phyloP scores from a whole-genome alignment of 108 stramenopile genomes.

The Pelagomonas calceolata region DNA sequence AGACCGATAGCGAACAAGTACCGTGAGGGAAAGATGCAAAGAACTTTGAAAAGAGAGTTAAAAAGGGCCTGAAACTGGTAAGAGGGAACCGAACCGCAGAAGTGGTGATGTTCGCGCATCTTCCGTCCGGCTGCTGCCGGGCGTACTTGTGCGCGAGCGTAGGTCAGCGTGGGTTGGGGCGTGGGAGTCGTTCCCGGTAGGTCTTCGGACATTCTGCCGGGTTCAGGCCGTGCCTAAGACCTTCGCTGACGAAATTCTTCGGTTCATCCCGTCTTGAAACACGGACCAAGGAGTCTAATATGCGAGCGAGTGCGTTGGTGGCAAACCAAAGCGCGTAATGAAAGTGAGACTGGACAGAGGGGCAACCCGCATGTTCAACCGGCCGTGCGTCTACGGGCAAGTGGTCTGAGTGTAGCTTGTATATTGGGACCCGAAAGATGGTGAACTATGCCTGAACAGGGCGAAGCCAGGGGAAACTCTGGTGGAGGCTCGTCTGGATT shows the following conservation, averaged over 20 bases:
- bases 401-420: conserved; percentile 26
- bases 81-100: conserved; percentile 43
- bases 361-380: conserved; percentile 26
- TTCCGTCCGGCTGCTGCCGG: conserved; percentile 1
- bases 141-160: conserved; percentile 18
- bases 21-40: conserved; percentile 43
- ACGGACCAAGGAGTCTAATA: conserved; percentile 50
- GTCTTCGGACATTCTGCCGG: conserved; percentile 1
- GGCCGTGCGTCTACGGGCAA: conserved; percentile 19
- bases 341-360: conserved; percentile 17
- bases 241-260: conserved; percentile 28
- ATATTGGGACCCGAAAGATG: conserved; percentile 41
- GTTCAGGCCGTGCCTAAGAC: not conserved
- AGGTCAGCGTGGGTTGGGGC: conserved; percentile 18
- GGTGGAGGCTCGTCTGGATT: conserved; percentile 40
- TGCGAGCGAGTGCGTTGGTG: conserved; percentile 37
- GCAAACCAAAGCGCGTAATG: conserved; percentile 31
- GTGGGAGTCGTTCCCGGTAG: conserved; percentile 6
- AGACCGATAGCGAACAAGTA: conserved; percentile 47
- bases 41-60: conserved; percentile 54
- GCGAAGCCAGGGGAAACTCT: conserved; percentile 47
- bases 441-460: conserved; percentile 49
- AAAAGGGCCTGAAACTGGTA: conserved; percentile 53
- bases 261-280: conserved; percentile 45
- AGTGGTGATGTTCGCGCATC: conserved; percentile 17